A percentile compares a stretch with the other conserved stretches of the same genome.
phyloP scores from a whole-genome alignment of 495 filamentous ascomycete genomes.

The Penicillium fimorum region DNA sequence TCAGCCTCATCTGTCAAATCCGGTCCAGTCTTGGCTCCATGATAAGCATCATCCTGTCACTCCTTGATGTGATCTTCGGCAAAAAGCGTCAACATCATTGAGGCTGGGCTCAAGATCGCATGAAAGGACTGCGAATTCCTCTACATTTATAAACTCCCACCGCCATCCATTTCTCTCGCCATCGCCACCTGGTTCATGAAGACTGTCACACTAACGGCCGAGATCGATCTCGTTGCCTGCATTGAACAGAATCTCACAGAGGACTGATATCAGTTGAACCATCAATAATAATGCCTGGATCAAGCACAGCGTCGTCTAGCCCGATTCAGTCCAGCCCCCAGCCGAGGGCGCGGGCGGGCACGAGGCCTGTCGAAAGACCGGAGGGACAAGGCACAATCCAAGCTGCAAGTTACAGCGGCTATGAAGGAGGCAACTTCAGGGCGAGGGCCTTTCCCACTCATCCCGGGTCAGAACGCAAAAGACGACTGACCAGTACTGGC shows the following conservation, averaged over 20 bases:
- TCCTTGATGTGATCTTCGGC: constrained; percentile 14
- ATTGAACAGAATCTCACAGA: constrained; percentile 3
- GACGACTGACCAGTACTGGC: constrained; percentile 34
- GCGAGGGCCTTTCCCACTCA: constrained; percentile 21
- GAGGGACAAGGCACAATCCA: not conserved
- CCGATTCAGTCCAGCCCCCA: constrained; percentile 2
- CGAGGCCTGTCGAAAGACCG: constrained; percentile 12
- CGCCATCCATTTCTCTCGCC: constrained; percentile 12
- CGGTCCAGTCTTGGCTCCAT: constrained; percentile 12
- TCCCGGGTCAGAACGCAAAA: constrained; percentile 38
- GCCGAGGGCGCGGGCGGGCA: not conserved
- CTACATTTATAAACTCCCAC: not conserved
- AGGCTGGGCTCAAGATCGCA: constrained; percentile 9
- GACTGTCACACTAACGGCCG: constrained; percentile 39
- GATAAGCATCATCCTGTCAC: constrained; percentile 16
- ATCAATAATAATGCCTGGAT: constrained; percentile 13
- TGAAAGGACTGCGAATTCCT: not conserved
- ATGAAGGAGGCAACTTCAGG: constrained; percentile 10
- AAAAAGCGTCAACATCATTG: constrained; percentile 14
- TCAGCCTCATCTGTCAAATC: not conserved
- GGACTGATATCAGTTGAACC: not conserved
- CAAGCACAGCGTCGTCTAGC: constrained; percentile 16
- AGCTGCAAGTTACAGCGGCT: not conserved
- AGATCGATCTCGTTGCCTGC: constrained; percentile 41
- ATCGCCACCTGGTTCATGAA: constrained; percentile 36